Evolutionary conservation across 2,329 filamentous ascomycete genomes (phyloP), one percentile per base, ranked within the genome.

Genomic region (Aspergillus candidus): DNA sequence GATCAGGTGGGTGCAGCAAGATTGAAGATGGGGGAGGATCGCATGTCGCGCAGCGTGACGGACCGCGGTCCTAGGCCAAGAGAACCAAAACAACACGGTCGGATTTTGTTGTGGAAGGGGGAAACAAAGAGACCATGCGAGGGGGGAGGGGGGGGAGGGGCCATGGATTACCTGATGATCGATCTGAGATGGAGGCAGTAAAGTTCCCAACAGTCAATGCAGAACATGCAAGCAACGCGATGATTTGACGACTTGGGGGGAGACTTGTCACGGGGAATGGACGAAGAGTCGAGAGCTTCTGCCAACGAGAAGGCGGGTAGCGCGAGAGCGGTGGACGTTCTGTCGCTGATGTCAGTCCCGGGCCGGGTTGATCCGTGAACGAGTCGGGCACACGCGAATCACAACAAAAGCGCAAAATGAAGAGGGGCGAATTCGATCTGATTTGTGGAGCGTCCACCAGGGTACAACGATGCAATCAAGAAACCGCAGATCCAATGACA

Each of bases 311-410:
- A 46, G 40, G 48, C 45, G 45, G 41, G 40, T 46, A 49, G 43
- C 46, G 32, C 42, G 48, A 47, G 42, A 34, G 37, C 44, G 30
- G 45, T 41, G 41, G 22, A 27, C 45, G 48, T 46, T 47, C 49
- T 53, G 52, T 48, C 50, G 53, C 55, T 57, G 53, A 57, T 56
- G 55, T 57, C 56, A 57, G 53, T 51, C 51, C 50, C 43, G 49
- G 43, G 46, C 49, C 43, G 43, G 49, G 43, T 51, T 52, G 54
- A 55, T 49, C 56, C 51, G 50, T 42, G 46, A 43, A 35, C 36
- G 37, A 41, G 41, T 32, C 41, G 44, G 15, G 32, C 32, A 45
- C 39, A 32, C 44, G 18, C 39, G 38, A 39, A 43, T 40, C 40
- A 42, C 38, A 33, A 49, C 35, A 34, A 41, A 38, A 7, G 29